A percentile compares a stretch with the other conserved stretches of the same genome.
These are phyloP conservation scores for Cladosporium oxysporum DNA, from an alignment of 2,329 filamentous ascomycete genomes.

Conservation along the genomic window DNA sequence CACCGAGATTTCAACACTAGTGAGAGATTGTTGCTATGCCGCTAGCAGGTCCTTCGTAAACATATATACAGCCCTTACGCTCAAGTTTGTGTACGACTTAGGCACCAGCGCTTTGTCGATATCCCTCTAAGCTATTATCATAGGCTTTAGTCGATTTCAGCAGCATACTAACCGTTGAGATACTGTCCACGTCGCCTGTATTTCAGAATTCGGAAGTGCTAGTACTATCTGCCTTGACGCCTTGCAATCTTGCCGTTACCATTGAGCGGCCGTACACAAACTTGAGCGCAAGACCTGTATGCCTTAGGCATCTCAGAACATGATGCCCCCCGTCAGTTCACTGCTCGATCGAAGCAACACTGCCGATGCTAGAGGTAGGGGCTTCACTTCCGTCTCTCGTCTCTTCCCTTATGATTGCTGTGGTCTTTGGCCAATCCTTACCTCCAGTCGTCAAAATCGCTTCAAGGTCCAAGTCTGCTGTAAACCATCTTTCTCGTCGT, in stretches of 20 bases:
- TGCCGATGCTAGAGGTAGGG: conserved; percentile 21
- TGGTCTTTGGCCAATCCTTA: conserved; percentile 38
- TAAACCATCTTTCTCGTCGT: conserved; percentile 73
- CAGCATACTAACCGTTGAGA: too few species aligned
- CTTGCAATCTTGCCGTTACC: too few species aligned
- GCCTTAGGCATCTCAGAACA: neutral
- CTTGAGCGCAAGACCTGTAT: too few species aligned
- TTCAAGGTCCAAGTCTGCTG: conserved; percentile 58
- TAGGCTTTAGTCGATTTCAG: too few species aligned
- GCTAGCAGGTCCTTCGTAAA: conserved; percentile 5
- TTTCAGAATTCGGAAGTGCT: too few species aligned
- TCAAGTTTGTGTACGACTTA: neutral
- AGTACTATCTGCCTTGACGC: too few species aligned
- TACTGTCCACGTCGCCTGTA: too few species aligned
- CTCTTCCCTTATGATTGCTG: conserved; percentile 2
- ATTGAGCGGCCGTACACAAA: too few species aligned
- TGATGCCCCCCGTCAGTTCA: neutral
- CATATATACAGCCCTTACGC: neutral
- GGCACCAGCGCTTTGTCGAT: too few species aligned
- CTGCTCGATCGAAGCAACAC: neutral
- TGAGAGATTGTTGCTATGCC: conserved; percentile 21
- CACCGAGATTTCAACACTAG: conserved; percentile 20
- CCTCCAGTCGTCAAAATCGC: conserved; percentile 65
- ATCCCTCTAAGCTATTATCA: too few species aligned
- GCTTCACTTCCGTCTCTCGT: conserved; percentile 5